Conservation (phyloP, 129 eudicot genomes). For the Arctium minus region DNA sequence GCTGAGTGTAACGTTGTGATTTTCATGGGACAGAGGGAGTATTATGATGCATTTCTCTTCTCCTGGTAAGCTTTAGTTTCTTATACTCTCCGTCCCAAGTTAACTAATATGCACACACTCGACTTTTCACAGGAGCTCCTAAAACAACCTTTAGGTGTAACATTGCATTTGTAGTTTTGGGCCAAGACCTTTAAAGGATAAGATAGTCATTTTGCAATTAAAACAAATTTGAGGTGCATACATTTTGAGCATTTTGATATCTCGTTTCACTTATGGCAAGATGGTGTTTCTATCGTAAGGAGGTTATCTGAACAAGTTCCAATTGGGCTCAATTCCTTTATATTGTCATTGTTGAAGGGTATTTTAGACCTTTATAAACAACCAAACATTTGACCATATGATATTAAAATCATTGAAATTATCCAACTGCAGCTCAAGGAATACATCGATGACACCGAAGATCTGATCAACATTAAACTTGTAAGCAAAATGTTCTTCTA, state of each 20-base stretch:
- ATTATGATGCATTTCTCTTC: too few relatives aligned
- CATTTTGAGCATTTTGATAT: not conserved
- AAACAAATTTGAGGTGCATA: not conserved
- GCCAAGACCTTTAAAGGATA: not conserved
- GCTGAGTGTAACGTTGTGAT: too few relatives aligned
- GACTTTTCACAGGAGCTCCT: not conserved
- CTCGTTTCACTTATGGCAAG: not conserved
- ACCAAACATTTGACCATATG: not conserved
- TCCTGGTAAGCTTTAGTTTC: too few relatives aligned
- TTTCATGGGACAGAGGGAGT: too few relatives aligned
- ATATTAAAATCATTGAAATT: not conserved
- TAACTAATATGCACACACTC: not conserved
- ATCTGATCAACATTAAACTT: slow-evolving; percentile 83
- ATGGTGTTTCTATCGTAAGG: not conserved
- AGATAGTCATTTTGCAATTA: not conserved
- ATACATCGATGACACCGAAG: slow-evolving; percentile 97
- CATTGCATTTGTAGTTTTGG: not conserved
- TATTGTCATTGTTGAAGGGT: not conserved
- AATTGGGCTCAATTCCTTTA: not conserved
- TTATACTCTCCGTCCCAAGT: not conserved
- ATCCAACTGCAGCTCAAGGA: slow-evolving; percentile 79
- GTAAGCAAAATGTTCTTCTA: slow-evolving; percentile 33
- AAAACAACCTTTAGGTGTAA: not conserved
- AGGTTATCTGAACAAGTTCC: not conserved
- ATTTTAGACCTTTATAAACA: not conserved